Evolutionary conservation across 2,329 filamentous ascomycete genomes (phyloP).

Genomic region (Penicillium sp.): DNA sequence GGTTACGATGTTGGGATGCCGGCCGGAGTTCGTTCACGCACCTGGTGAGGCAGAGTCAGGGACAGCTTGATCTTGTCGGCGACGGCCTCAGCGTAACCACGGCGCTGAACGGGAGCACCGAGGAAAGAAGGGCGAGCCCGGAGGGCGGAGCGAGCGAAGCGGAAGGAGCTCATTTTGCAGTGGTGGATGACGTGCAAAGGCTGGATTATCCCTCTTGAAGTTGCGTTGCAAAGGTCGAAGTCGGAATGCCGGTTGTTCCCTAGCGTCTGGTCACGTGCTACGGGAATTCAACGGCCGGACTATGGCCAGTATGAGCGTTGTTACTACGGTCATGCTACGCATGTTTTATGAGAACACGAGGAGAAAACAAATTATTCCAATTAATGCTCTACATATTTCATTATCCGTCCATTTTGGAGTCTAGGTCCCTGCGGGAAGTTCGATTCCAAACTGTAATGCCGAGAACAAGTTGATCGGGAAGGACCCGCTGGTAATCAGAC

Average conservation of each 20-base stretch:
- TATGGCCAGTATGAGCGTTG: conserved; percentile 2
- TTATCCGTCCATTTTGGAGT: background rate
- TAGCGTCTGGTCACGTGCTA: conserved; percentile 30
- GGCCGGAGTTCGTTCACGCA: conserved; percentile 46
- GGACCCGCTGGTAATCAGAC: background rate
- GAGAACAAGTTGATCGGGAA: background rate
- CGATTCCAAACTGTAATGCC: background rate
- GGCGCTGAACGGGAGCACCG: conserved; percentile 67
- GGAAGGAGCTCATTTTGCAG: conserved; percentile 76
- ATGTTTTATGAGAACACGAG: background rate
- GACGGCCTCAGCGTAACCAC: conserved; percentile 83
- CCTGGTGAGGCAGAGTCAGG: conserved; percentile 95
- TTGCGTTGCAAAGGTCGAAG: conserved; percentile 35
- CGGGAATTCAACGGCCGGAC: conserved; percentile 11
- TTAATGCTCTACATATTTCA: background rate
- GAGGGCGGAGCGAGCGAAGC: conserved; percentile 81
- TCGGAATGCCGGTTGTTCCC: conserved; percentile 34
- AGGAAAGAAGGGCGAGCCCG: conserved; percentile 70
- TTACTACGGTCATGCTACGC: background rate
- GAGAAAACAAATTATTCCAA: background rate
- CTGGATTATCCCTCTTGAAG: conserved; percentile 31
- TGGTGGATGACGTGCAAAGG: conserved; percentile 25
- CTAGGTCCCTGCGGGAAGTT: background rate
- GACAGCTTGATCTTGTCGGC: conserved; percentile 97
- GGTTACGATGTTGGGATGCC: conserved; percentile 1